Conservation (phyloP, 1,139 yeast species). For the Geotrichum fermentans region DNA sequence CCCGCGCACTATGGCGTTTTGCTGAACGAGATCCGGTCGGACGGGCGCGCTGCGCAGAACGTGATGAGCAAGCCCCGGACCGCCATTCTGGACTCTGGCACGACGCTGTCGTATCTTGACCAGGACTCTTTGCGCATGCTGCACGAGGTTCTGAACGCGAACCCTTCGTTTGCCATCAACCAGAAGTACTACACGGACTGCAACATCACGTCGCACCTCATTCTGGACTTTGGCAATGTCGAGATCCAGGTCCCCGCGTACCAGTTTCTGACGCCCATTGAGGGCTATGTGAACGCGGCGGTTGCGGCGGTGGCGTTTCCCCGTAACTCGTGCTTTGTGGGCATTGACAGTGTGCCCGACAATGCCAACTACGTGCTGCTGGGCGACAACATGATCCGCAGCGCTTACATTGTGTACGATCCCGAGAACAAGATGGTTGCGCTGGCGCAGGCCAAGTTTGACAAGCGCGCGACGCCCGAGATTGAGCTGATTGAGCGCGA, state of each 20-base stretch:
- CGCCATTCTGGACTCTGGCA: conserved; percentile 64
- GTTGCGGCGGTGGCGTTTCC: conserved; percentile 36
- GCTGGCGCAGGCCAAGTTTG: conserved; percentile 45
- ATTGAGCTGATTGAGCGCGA: conserved; percentile 32
- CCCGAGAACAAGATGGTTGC: conserved; percentile 49
- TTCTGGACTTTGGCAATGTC: conserved; percentile 46
- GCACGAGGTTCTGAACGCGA: conserved; percentile 36
- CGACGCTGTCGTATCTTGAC: conserved; percentile 57
- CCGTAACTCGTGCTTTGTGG: conserved; percentile 37
- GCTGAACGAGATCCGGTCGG: conserved; percentile 38
- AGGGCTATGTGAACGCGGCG: conserved; percentile 32
- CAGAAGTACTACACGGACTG: conserved; percentile 39
- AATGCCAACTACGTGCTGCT: conserved; percentile 35
- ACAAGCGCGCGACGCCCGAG: conserved; percentile 25
- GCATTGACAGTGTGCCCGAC: conserved; percentile 31
- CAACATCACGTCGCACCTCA: conserved; percentile 36
- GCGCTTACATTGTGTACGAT: conserved; percentile 53
- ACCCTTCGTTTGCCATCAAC: conserved; percentile 38
- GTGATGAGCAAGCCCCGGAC: conserved; percentile 34
- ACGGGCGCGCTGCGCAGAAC: conserved; percentile 39
- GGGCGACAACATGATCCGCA: conserved; percentile 53
- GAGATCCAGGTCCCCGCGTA: conserved; percentile 45
- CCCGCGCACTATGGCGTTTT: conserved; percentile 50
- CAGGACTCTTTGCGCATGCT: conserved; percentile 35
- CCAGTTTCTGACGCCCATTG: conserved; percentile 42